Base-by-base conservation (phyloP, 176 grass and related monocot genomes). In the Miscanthus lutarioriparius region DNA sequence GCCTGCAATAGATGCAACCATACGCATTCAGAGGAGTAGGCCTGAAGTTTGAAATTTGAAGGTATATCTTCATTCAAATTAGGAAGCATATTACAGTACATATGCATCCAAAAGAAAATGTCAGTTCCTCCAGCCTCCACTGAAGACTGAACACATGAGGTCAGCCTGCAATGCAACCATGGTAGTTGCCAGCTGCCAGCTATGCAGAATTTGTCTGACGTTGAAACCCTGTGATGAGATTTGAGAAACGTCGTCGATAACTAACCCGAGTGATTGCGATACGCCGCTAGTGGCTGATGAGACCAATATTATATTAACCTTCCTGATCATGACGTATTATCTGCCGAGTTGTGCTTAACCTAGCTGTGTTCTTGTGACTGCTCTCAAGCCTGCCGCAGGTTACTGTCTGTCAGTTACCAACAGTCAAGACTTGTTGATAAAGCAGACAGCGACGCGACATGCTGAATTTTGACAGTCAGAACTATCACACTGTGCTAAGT, bases 391-490 rank as follows among this genome's bases (percentile, higher is more conserved):
- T 2, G 19, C 17, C 7, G 19, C 51, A 76, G 32, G 38, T 48
- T 70, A 48, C 64, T 4, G 37, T 61, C 33, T 5, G 22, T 20
- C 35, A 14, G 86, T 83, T 65, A 67, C 27, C 33, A 75, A 45
- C 19, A 67, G 35, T 87, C 37, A 64, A 88, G 27, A 28, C 8
- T 64, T 48, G 20, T 53, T 76, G 48, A 76, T 66, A 45, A 59
- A 76, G 8, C 3, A 25, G 23, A 3, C 23, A 63, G 23, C 59
- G 10, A 27, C 11, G 10, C 25, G 62, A 37, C 25, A 1, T 23
- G 28, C 35, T 88, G 37, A 87, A 19, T 8, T 40, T 47, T 82
- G 48, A 64, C 80, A 53, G 80, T 48, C 28, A 49, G 40, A 36
- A 38, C 61, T 20, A 65, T 47, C 61, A 13, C 12, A n/a, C n/a